Percentiles rank a stretch among this genome's conserved stretches.
Evolutionary conservation across 2,329 filamentous ascomycete species (phyloP).

Genomic region (Pseudopyricularia cyperi): DNA sequence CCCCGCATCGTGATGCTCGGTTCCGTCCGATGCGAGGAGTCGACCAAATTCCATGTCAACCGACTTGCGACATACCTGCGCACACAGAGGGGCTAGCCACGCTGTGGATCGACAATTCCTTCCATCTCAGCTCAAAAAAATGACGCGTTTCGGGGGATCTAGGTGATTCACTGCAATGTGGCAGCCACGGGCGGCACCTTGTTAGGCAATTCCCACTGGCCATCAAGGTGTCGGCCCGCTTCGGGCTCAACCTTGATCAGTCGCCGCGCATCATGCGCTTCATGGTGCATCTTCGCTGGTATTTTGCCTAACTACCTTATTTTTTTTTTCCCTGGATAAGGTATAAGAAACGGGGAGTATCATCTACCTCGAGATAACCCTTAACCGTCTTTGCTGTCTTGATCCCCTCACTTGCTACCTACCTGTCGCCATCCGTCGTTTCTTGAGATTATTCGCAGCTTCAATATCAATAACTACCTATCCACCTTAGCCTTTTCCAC

Average conservation of each 20-base stretch:
- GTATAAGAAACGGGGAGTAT: no score
- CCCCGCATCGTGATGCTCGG: no score
- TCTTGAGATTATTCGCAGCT: neutral
- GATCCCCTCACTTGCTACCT: no score
- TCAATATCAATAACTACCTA: neutral
- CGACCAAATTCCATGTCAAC: neutral
- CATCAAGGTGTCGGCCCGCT: slow-evolving; percentile 2
- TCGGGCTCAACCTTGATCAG: neutral
- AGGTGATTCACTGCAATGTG: neutral
- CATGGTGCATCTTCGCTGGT: neutral
- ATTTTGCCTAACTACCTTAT: neutral
- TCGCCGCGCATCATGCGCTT: neutral
- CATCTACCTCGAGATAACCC: no score
- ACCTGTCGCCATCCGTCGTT: no score
- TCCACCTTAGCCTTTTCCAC: no score
- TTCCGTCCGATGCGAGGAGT: no score
- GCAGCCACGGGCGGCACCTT: neutral
- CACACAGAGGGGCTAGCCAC: neutral
- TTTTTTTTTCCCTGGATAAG: no score
- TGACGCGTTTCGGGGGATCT: neutral
- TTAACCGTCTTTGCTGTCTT: neutral
- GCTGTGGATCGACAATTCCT: neutral
- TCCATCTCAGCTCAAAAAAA: neutral
- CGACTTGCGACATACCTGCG: neutral
- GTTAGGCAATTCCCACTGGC: neutral